A percentile compares a stretch with the other conserved stretches of the same genome.
These are phyloP conservation scores for Rhizopogon roseolus DNA, from an alignment of 768 basidiomycete genomes.

Conservation along the genomic window DNA sequence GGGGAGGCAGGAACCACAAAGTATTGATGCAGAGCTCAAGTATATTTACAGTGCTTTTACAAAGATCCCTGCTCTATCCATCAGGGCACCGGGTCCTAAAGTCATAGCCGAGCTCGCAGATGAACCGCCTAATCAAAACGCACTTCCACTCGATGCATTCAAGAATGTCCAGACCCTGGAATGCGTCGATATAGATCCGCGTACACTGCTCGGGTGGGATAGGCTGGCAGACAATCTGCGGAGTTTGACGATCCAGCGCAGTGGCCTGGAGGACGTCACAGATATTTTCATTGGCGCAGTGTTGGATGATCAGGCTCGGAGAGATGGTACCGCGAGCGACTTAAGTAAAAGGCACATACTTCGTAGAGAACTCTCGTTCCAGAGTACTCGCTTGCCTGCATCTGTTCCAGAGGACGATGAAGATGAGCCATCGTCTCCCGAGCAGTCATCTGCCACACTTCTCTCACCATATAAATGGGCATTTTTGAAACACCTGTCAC, in stretches of 20 bases:
- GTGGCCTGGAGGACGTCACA: conserved; percentile 77
- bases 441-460: conserved; percentile 25
- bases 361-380: conserved; percentile 41
- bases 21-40: conserved; percentile 70
- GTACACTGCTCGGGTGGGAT: conserved; percentile 82
- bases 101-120: conserved; percentile 64
- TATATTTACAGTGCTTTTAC: conserved; percentile 89
- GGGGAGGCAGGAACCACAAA: conserved; percentile 52
- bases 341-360: conserved; percentile 43
- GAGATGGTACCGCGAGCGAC: conserved; percentile 49
- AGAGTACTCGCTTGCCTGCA: conserved; percentile 47
- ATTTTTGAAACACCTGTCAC: conserved; percentile 67
- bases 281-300: conserved; percentile 76
- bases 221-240: conserved; percentile 62
- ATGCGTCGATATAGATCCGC: conserved; percentile 77
- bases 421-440: conserved; percentile 15
- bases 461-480: conserved; percentile 69
- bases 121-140: conserved; percentile 68
- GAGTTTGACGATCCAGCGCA: conserved; percentile 71
- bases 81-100: conserved; percentile 61
- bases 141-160: conserved; percentile 79
- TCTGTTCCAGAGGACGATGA: conserved; percentile 52
- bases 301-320: conserved; percentile 65
- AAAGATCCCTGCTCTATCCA: conserved; percentile 73
- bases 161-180: conserved; percentile 78